phyloP scores from a whole-genome alignment of 2,329 filamentous ascomycete genomes.

The Arthrobotrys sinensis region DNA sequence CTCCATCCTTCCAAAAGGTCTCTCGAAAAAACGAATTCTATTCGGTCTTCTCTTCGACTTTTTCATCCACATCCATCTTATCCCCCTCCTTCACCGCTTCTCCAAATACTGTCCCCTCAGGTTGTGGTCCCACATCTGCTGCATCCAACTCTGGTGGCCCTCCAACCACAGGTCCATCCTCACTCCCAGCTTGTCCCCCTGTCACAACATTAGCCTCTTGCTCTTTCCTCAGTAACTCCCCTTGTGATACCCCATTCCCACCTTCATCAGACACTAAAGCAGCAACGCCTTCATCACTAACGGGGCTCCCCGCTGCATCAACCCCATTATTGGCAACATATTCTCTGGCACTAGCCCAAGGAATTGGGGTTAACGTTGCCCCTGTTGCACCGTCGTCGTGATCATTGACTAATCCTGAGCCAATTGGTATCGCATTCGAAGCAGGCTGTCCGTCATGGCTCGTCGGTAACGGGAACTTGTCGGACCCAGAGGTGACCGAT shows the following conservation, averaged over 20 bases:
- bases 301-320: constrained; percentile 36
- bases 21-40: constrained; percentile 45
- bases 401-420: constrained; percentile 74
- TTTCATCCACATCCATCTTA: constrained; percentile 57
- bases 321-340: constrained; percentile 61
- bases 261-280: constrained; percentile 65
- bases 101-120: constrained; percentile 64
- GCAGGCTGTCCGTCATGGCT: constrained; percentile 75
- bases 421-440: constrained; percentile 68
- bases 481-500: constrained; percentile 85
- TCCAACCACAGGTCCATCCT: constrained; percentile 78
- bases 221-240: constrained; percentile 87
- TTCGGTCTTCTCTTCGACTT: constrained; percentile 50
- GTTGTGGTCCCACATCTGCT: constrained; percentile 86
- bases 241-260: constrained; percentile 77
- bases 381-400: constrained; percentile 88
- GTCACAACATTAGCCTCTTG: constrained; percentile 86
- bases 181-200: constrained; percentile 70
- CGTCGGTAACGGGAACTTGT: constrained; percentile 84
- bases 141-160: constrained; percentile 89
- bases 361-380: constrained; percentile 91
- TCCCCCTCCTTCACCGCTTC: constrained; percentile 33
- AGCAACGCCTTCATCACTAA: constrained; percentile 34
- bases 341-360: constrained; percentile 74
- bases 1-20: constrained; percentile 33